Conservation (phyloP, 345 rosid genomes). For the Populus alba region DNA sequence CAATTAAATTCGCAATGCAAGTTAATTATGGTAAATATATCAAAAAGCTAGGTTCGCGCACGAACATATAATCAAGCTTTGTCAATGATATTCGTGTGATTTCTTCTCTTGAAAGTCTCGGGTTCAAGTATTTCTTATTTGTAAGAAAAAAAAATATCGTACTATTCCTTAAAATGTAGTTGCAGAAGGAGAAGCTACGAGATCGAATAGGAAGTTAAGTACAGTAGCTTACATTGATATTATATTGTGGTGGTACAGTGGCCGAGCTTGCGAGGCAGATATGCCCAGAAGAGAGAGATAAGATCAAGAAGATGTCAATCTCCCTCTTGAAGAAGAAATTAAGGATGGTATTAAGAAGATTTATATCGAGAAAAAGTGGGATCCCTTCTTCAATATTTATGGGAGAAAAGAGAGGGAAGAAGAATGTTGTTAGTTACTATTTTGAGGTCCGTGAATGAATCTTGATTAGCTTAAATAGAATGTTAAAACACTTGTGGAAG, state of each 20-base stretch:
- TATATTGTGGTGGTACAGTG: background rate
- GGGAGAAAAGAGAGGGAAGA: slow-evolving; percentile 9
- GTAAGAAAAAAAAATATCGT: background rate
- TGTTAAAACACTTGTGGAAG: slow-evolving; percentile 22
- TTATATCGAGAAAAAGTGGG: background rate
- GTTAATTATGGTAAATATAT: background rate
- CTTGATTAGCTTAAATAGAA: slow-evolving; percentile 18
- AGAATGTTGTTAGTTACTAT: background rate
- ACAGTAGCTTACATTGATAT: background rate
- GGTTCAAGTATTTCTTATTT: background rate
- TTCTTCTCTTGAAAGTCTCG: no score
- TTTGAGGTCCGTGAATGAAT: slow-evolving; percentile 1
- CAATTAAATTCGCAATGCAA: background rate
- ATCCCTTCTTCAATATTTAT: slow-evolving; percentile 2
- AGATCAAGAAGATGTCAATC: slow-evolving; percentile 1
- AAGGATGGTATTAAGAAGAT: background rate
- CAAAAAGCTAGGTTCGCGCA: background rate
- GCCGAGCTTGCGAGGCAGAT: slow-evolving; percentile 3
- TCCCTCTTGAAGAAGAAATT: slow-evolving; percentile 1
- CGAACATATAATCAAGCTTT: background rate
- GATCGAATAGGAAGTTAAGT: background rate
- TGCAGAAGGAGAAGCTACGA: background rate
- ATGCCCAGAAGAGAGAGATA: slow-evolving; percentile 9
- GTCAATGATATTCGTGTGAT: no score
- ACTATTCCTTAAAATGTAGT: background rate